Evolutionary conservation across 306 rosid species (phyloP), one percentile per base, ranked within the genome.

Genomic region (Astragalus glycyphyllos): DNA sequence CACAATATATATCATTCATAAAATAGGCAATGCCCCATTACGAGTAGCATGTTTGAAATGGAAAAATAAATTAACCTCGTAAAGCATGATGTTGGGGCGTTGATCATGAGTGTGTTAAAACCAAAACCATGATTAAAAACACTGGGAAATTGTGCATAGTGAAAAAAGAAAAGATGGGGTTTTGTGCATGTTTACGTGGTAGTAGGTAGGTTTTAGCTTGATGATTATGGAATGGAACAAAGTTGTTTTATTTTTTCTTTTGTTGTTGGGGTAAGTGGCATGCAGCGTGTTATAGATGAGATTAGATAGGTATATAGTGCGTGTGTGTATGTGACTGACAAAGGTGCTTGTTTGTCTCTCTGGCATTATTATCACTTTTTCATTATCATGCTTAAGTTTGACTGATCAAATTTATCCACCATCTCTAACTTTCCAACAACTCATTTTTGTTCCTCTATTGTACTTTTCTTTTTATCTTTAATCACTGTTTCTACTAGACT

Each of bases 341-440:
- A 81, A 77, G 76, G 71, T 82, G 91, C 75, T 76, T 58, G 53
- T 70, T 88, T 86, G 94, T 84, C 94, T 64, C 65, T 74, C 77
- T 74, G 73, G 37, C 84, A 78, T 73, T 83, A 58, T 51, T 8
- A 8, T 60, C 73, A 80, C 70, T 78, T 78, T 72, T 65, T 61
- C 81, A 41, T 63, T 58, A 37, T 83, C 69, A 49, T 72, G 32
- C 80, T 74, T 74, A 68, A 85, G 83, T 81, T 77, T 76, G 92
- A 81, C 83, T 75, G 68, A 77, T 73, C 72, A n/a, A 48, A 5
- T 13, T 5, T 0, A 0, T 48, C 84, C 74, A 26, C 81, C 71
- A 69, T 70, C 73, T 74, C 37, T 69, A 84, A 83, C 91, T 86
- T 90, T 87, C 44, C 73, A 13, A 48, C 20, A 46, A 13, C 20